Conservation (phyloP, 768 basidiomycete genomes). For the Hygrophoropsis aurantiaca region DNA sequence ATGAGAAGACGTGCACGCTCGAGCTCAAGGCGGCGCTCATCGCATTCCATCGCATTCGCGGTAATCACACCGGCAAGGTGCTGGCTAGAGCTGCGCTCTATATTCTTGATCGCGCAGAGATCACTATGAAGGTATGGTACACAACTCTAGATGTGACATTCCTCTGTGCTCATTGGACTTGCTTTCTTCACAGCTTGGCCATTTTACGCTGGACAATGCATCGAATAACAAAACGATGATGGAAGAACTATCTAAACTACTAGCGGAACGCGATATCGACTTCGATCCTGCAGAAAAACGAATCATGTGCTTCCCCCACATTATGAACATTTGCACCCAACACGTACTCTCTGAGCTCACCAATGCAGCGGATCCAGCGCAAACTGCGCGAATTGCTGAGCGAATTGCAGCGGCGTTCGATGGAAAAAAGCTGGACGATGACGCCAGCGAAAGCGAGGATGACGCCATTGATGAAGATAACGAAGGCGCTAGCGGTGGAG, state of each 20-base stretch:
- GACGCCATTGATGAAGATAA: too few relatives aligned
- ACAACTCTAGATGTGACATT: too few relatives aligned
- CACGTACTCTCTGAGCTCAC: too few relatives aligned
- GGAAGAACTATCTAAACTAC: neutral
- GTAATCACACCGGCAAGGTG: constrained; percentile 10
- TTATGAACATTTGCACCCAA: constrained; percentile 17
- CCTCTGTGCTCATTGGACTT: too few relatives aligned
- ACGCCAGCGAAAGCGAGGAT: too few relatives aligned
- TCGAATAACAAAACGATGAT: constrained; percentile 14
- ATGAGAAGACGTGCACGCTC: neutral
- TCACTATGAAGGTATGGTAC: constrained; percentile 8
- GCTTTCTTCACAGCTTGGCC: constrained; percentile 1
- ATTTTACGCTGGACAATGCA: too few relatives aligned
- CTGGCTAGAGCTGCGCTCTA: neutral
- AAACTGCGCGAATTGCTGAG: too few relatives aligned
- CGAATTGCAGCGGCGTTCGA: too few relatives aligned
- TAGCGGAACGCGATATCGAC: constrained; percentile 1
- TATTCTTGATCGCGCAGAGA: constrained; percentile 3
- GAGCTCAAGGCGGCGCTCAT: constrained; percentile 10
- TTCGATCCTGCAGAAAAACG: constrained; percentile 9
- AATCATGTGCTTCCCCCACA: constrained; percentile 21
- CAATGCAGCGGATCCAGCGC: constrained; percentile 1
- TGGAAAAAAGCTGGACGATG: too few relatives aligned
- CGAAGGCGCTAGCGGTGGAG: too few relatives aligned
- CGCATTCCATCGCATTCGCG: constrained; percentile 11